Conservation (phyloP, 768 basidiomycete genomes). For the Sutorius australiensis region DNA sequence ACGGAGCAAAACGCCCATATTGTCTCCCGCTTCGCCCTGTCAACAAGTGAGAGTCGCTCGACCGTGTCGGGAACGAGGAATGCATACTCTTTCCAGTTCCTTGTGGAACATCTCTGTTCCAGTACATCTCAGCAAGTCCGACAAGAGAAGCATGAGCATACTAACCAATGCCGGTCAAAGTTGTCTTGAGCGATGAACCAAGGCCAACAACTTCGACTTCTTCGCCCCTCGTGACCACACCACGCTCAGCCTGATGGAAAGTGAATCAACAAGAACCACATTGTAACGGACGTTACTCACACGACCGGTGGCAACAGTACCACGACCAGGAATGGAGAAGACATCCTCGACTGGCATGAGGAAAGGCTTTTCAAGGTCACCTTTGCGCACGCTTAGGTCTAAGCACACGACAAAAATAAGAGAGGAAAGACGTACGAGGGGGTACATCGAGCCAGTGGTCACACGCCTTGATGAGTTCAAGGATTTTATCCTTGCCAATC, state of each 20-base stretch:
- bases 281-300: conserved; percentile 40
- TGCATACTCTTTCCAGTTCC: conserved; percentile 86
- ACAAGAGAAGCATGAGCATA: not conserved
- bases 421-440: conserved; percentile 52
- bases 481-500: conserved; percentile 76
- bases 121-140: conserved; percentile 1
- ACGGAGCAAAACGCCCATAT: conserved; percentile 96
- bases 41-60: conserved; percentile 4
- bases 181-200: conserved; percentile 81
- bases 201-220: conserved; percentile 93
- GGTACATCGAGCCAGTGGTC: conserved; percentile 96
- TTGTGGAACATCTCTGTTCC: conserved; percentile 97
- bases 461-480: conserved; percentile 79
- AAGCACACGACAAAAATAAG: not conserved
- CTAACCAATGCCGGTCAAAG: conserved; percentile 86
- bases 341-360: conserved; percentile 94
- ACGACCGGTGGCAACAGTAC: conserved; percentile 94
- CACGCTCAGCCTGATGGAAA: conserved; percentile 77
- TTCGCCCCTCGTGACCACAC: conserved; percentile 82
- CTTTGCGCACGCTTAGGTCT: conserved; percentile 35
- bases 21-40: conserved; percentile 95
- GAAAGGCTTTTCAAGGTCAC: conserved; percentile 98
- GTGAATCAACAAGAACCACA: not conserved
- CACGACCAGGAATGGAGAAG: conserved; percentile 97
- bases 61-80: not conserved